Evolutionary conservation across 148 eudicot genomes (phyloP), one percentile per base, ranked within the genome.

Genomic region (Silene latifolia): DNA sequence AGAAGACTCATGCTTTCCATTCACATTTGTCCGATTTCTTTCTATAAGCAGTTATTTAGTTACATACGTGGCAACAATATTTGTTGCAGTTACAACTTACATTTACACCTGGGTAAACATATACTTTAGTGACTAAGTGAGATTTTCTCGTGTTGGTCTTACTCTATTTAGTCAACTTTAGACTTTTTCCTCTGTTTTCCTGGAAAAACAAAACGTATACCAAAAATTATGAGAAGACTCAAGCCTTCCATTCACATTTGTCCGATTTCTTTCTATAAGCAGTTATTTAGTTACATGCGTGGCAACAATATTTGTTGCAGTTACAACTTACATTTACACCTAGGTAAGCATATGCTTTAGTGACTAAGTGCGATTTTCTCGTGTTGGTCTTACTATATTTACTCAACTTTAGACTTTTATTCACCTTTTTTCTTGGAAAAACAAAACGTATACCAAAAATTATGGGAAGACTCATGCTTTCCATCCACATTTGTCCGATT

Each of bases 331-430:
- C 12, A 48, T 24, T 12, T 25, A 29, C 59, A 48, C 57, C 11
- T 69, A 39, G 56, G 17, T 3, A 51, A 51, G 3, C 53, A 48
- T 13, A 48, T 48, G 2, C 62, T 32, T 32, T 32, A 32, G 35
- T 32, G 3, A 32, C 35, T 32, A 1, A 4, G 35, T 32, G 44
- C 0, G 44, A 6, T 32, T 39, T 32, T 29, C 46, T 65, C 69
- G 66, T 65, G 46, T 32, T 32, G 24, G 51, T 72, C 63, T 72
- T 72, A 72, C 65, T 72, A 65, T 32, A 15, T 72, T 58, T 39
- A 58, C 51, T 39, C 44, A 39, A 39, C 44, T 32, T 32, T 32
- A 32, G 9, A 7, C 44, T 39, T 7, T 39, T 39, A 8, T 39
- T 39, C 9, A 51, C 1, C 4, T 11, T 3, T 51, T 51, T 48